Conservation (phyloP, 2,329 filamentous ascomycete species). For the Seiridium unicorne region DNA sequence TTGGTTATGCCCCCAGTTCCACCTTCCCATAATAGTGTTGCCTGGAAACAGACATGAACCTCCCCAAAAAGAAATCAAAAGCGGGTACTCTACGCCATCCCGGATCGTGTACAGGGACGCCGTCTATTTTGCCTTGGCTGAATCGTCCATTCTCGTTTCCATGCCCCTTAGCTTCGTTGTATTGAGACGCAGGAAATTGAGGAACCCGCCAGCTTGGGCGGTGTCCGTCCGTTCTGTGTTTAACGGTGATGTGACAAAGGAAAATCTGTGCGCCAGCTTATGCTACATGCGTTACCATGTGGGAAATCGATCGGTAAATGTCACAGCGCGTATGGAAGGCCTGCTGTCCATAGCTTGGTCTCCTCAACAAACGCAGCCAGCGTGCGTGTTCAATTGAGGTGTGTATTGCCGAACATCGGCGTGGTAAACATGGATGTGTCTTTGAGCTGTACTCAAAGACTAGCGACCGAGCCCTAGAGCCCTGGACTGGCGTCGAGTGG, state of each 20-base stretch:
- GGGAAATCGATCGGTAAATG: neutral
- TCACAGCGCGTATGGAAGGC: neutral
- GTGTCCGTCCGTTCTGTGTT: neutral
- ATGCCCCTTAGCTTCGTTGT: neutral
- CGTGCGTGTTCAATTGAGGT: no score
- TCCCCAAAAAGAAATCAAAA: neutral
- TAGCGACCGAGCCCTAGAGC: no score
- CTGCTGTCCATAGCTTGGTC: neutral
- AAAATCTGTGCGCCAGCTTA: slow-evolving; percentile 25
- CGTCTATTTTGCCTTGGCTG: slow-evolving; percentile 7
- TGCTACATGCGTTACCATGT: slow-evolving; percentile 20
- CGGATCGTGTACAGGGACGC: slow-evolving; percentile 19
- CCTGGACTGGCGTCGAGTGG: slow-evolving; percentile 62
- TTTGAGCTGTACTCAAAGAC: no score
- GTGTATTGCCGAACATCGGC: no score
- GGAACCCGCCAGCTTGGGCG: neutral
- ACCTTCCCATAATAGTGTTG: neutral
- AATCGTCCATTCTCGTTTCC: neutral
- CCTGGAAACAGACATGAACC: neutral
- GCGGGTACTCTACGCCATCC: slow-evolving; percentile 2
- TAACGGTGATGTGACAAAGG: neutral
- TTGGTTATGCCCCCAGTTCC: neutral
- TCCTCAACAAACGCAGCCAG: neutral
- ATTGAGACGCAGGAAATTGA: neutral
- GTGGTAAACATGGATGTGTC: no score